Base-by-base conservation (phyloP, 768 basidiomycete genomes). In the Scleroderma citrinum region DNA sequence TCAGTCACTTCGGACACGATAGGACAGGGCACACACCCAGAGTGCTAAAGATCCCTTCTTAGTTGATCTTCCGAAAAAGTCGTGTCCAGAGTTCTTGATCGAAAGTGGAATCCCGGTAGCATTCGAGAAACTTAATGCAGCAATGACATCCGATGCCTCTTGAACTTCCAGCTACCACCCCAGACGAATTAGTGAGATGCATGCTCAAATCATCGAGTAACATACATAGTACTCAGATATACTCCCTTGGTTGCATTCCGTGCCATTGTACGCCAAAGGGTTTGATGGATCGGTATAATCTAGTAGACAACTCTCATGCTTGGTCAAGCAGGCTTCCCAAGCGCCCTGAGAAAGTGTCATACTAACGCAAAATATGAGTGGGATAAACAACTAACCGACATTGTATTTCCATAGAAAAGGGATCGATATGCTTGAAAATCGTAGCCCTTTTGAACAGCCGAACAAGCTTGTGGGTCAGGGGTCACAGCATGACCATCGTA, bases 311-410 rank as follows among this genome's bases (percentile, higher is more conserved):
- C 71, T 69, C 14, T 72, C 66, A 7, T 67, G 64, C 0, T 67
- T 69, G 11, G 61, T 48, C 60, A 80, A 77, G 57, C 81, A 83
- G 2, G 76, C 76, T 52, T 80, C 80, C 76, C 76, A 81, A 53
- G 81, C 76, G 0, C 72, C 58, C 66, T 72, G 40, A 30, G 13
- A 39, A 32, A 30, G 29, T 42, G 30, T 19, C 5, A 12, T 12
- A 39, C 16, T 11, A 30, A 16, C 43, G 31, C 17, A 29, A 3
- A 39, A 6, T 4, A 19, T 13, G 19, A 13, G 30, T 29, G 4
- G 14, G 16, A 16, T 32, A 31, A 19, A 29, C 26, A 16, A 31
- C 43, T n/a, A 6, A 44, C 43, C 12, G 24, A 6, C 16, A 44
- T 31, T 17, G 43, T 44, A 17, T 60, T 59, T 19, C 63, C 61